phyloP scores from a whole-genome alignment of 148 eudicot genomes.

The Gaultheria prostrata region DNA sequence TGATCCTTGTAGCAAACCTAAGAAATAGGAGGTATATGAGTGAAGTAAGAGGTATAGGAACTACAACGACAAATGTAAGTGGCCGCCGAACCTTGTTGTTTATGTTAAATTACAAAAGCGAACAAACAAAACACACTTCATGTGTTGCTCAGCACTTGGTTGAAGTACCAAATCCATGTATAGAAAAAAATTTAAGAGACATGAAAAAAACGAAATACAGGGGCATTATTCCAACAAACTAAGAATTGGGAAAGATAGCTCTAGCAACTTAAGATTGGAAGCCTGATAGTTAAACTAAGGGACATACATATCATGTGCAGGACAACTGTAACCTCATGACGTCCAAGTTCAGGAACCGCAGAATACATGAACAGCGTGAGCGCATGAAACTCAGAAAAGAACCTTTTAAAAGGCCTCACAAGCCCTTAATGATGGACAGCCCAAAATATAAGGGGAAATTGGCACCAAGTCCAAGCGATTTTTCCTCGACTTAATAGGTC shows the following conservation, averaged over 20 bases:
- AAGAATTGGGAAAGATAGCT: not conserved
- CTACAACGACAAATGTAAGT: not conserved
- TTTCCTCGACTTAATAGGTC: too few relatives aligned
- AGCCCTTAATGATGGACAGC: not conserved
- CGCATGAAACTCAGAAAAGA: not conserved
- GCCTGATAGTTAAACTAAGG: not conserved
- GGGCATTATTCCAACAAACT: not conserved
- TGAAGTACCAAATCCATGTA: not conserved
- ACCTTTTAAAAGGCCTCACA: not conserved
- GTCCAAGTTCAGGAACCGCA: not conserved
- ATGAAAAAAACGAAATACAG: not conserved
- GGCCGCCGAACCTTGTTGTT: too few relatives aligned
- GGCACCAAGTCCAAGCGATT: too few relatives aligned
- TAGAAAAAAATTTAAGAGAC: not conserved
- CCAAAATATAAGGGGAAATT: too few relatives aligned
- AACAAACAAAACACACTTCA: too few relatives aligned
- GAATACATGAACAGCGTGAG: not conserved
- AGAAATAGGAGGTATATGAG: not conserved
- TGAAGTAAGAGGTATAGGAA: too few relatives aligned
- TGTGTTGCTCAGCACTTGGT: not conserved
- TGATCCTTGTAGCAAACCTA: constrained; percentile 8
- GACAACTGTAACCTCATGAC: too few relatives aligned
- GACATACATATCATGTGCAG: not conserved
- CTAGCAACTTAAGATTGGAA: not conserved
- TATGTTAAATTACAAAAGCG: not conserved